These are phyloP conservation scores for Besnoitia besnoiti DNA, from an alignment of 169 alveolate genomes.

Conservation along the genomic window DNA sequence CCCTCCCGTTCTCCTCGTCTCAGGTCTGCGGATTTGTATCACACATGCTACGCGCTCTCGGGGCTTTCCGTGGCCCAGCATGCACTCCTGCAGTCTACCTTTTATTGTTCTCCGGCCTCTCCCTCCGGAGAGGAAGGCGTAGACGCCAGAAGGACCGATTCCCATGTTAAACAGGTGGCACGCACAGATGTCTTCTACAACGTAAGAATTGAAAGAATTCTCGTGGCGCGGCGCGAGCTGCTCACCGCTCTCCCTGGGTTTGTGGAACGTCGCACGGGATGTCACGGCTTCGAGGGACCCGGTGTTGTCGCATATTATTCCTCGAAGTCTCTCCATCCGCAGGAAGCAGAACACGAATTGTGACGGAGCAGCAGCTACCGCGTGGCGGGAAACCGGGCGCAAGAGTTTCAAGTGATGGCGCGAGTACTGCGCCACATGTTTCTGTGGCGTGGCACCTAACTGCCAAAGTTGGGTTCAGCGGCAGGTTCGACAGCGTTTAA, in stretches of 20 bases:
- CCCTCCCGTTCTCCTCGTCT: not conserved
- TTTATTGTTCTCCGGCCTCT: not conserved
- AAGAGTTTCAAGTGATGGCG: no score
- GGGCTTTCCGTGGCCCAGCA: constrained; percentile 80
- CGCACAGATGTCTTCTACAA: constrained; percentile 32
- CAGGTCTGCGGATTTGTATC: constrained; percentile 85
- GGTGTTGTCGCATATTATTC: constrained; percentile 15
- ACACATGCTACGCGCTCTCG: constrained; percentile 89
- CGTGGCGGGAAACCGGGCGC: no score
- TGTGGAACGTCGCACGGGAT: not conserved
- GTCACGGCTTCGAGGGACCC: not conserved
- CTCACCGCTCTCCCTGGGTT: not conserved
- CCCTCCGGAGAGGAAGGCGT: not conserved
- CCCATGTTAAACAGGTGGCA: not conserved
- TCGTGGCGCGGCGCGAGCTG: not conserved
- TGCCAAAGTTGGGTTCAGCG: no score
- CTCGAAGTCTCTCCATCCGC: no score
- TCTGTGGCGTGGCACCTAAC: no score
- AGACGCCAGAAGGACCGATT: not conserved
- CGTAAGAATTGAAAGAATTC: not conserved
- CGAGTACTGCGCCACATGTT: no score
- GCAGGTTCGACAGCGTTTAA: no score
- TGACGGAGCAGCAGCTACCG: no score
- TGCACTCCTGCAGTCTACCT: not conserved
- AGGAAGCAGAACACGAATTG: no score